Conservation (phyloP, 176 grass and related monocot species). For the Lolium rigidum region DNA sequence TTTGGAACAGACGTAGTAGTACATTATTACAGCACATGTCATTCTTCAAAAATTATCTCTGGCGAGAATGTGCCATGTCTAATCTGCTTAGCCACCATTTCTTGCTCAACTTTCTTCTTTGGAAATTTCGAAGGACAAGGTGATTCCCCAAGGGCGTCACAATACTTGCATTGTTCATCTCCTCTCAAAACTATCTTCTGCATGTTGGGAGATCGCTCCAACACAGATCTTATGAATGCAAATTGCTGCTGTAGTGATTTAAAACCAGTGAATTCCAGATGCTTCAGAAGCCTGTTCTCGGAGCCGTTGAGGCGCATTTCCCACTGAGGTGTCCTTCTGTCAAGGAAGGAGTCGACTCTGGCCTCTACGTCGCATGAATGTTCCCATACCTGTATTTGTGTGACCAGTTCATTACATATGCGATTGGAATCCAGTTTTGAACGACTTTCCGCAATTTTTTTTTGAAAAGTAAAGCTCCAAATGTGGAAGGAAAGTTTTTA, state of each 20-base stretch:
- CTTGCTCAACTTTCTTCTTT: background rate
- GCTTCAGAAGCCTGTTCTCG: background rate
- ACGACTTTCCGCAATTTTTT: too few species aligned
- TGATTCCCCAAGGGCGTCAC: background rate
- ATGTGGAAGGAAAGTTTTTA: background rate
- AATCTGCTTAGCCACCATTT: background rate
- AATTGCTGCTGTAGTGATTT: background rate
- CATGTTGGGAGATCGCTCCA: background rate
- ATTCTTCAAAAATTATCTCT: background rate
- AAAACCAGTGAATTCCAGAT: background rate
- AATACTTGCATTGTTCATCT: background rate
- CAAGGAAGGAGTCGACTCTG: background rate
- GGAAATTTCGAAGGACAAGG: background rate
- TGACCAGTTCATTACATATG: background rate
- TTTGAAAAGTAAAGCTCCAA: background rate
- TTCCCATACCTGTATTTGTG: conserved; percentile 12
- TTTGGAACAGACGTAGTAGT: too few species aligned
- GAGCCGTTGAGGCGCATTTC: background rate
- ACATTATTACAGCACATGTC: too few species aligned
- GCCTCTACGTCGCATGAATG: background rate
- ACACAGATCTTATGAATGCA: background rate
- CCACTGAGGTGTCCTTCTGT: background rate
- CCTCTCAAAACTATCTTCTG: background rate
- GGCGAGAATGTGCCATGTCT: background rate
- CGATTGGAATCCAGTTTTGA: background rate